These are phyloP conservation scores for Quercus mongolica DNA, from an alignment of 306 rosid genomes.

Conservation along the genomic window DNA sequence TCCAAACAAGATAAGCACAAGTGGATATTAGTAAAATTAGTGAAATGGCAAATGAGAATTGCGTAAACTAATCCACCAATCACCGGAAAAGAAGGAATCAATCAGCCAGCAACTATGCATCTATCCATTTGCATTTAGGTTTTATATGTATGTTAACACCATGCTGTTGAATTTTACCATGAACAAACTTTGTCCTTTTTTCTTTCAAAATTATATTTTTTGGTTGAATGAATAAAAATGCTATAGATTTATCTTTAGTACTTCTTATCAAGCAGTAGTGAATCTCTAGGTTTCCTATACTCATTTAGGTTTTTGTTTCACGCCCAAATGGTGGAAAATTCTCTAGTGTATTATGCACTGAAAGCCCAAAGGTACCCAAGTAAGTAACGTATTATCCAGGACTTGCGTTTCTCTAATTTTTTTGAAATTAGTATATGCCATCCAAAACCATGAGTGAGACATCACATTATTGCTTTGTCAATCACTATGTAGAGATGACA, in stretches of 20 bases:
- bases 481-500: constrained; percentile 48
- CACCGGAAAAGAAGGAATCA: neutral
- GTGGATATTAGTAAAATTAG: neutral
- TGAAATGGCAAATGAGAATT: neutral
- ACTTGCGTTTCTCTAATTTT: neutral
- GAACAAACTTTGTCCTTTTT: neutral
- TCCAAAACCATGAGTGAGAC: neutral
- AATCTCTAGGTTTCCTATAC: neutral
- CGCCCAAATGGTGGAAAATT: constrained; percentile 64
- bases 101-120: neutral
- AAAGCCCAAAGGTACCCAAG: constrained; percentile 53
- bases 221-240: neutral
- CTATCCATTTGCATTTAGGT: neutral
- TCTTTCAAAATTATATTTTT: neutral
- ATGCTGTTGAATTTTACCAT: neutral
- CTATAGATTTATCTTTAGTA: neutral
- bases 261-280: neutral
- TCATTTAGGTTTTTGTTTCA: constrained; percentile 69
- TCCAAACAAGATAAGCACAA: neutral
- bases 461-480: neutral
- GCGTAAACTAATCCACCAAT: neutral
- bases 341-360: constrained; percentile 68
- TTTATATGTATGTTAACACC: neutral
- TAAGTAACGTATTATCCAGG: constrained; percentile 19
- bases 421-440: neutral